These are phyloP conservation scores for Dendryphion nanum DNA, from an alignment of 2,329 filamentous ascomycete species.

Conservation along the genomic window DNA sequence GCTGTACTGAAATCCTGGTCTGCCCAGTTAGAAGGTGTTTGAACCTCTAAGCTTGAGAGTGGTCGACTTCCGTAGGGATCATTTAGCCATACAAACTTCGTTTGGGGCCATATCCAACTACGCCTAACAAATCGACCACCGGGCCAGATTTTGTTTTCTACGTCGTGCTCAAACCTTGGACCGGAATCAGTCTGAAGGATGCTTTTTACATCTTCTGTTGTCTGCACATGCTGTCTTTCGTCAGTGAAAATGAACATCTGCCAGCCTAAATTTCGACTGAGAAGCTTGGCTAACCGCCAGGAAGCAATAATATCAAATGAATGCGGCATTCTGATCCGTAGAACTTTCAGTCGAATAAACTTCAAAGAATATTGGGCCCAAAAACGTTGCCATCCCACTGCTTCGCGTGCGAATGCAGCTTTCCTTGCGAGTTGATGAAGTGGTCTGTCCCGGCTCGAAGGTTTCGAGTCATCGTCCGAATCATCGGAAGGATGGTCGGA, in stretches of 20 bases:
- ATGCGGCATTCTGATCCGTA: conserved; percentile 23
- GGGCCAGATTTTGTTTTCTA: conserved; percentile 10
- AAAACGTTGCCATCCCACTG: conserved; percentile 25
- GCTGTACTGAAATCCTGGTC: neutral
- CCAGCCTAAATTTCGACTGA: conserved; percentile 16
- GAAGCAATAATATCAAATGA: conserved; percentile 17
- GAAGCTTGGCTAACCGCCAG: conserved; percentile 14
- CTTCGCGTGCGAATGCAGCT: conserved; percentile 20
- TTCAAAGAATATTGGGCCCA: conserved; percentile 17
- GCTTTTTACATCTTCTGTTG: conserved; percentile 8
- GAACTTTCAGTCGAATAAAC: conserved; percentile 12
- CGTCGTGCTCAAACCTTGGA: conserved; percentile 4
- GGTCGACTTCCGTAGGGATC: neutral
- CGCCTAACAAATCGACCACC: conserved; percentile 14
- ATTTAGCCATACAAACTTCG: neutral
- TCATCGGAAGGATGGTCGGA: conserved; percentile 12
- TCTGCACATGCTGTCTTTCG: conserved; percentile 19
- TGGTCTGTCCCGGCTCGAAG: neutral
- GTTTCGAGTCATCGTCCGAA: conserved; percentile 5
- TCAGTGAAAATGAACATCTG: conserved; percentile 14
- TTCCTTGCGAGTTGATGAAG: conserved; percentile 13
- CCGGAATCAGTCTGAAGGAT: neutral
- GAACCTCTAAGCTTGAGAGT: neutral
- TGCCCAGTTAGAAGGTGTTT: neutral
- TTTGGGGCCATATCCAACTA: conserved; percentile 9